Conservation (phyloP, 257 asterid genomes). For the Rubia yunnanensis region DNA sequence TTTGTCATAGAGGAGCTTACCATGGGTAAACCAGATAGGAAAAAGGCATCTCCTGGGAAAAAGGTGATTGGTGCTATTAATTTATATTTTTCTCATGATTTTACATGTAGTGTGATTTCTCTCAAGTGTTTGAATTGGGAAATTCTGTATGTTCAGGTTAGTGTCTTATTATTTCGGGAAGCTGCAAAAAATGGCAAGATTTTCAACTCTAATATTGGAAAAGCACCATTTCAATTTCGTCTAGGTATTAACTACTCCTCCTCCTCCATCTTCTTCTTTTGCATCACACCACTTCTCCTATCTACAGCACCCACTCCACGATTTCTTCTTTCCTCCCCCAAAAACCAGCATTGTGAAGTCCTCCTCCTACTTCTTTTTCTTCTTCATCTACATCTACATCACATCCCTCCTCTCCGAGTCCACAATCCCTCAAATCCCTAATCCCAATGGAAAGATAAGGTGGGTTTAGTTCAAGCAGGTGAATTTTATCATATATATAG, state of each 20-base stretch:
- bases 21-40: slow-evolving; percentile 92
- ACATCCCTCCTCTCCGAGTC: too few species aligned
- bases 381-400: too few species aligned
- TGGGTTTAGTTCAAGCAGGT: too few species aligned
- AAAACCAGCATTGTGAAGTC: too few species aligned
- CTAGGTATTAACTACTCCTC: slow-evolving; percentile 88
- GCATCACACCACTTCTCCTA: too few species aligned
- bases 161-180: slow-evolving; percentile 71
- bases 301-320: too few species aligned
- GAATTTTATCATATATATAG: too few species aligned
- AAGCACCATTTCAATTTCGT: slow-evolving; percentile 77
- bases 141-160: slow-evolving; percentile 37
- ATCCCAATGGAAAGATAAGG: too few species aligned
- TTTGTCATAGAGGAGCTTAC: slow-evolving; percentile 66
- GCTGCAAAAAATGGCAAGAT: slow-evolving; percentile 62
- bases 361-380: too few species aligned
- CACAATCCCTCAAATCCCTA: too few species aligned
- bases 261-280: too few species aligned
- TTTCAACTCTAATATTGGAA: slow-evolving; percentile 71
- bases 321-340: too few species aligned
- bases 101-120: neutral
- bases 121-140: neutral
- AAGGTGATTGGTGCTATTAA: slow-evolving; percentile 34
- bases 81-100: neutral
- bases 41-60: slow-evolving; percentile 71